Conservation (phyloP, 164 flowering plant genomes). For the Platanus orientalis region DNA sequence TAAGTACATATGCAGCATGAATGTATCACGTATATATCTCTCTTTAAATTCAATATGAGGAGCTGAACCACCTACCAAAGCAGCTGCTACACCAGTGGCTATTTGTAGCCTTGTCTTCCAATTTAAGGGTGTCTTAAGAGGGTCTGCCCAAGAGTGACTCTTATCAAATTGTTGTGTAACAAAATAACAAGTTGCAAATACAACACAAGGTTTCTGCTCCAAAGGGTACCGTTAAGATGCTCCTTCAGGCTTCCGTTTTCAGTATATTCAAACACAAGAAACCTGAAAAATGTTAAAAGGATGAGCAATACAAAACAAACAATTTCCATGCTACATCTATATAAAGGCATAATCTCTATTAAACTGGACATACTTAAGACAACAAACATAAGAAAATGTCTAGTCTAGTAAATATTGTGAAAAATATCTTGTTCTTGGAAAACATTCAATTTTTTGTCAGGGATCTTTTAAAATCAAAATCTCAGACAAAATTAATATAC, state of each 20-base stretch:
- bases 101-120: slow-evolving; percentile 76
- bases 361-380: background rate
- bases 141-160: slow-evolving; percentile 67
- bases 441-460: background rate
- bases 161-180: background rate
- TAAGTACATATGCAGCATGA: no score
- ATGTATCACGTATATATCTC: no score
- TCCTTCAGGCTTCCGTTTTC: slow-evolving; percentile 82
- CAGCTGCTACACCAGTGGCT: slow-evolving; percentile 79
- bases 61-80: slow-evolving; percentile 43
- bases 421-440: background rate
- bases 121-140: slow-evolving; percentile 80
- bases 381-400: background rate
- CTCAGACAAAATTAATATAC: no score
- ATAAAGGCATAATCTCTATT: background rate
- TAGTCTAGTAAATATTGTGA: background rate
- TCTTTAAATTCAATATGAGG: no score
- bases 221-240: slow-evolving; percentile 63
- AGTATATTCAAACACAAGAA: slow-evolving; percentile 63
- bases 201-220: slow-evolving; percentile 5
- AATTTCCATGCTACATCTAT: background rate
- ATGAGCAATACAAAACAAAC: background rate
- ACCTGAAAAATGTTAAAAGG: slow-evolving; percentile 30
- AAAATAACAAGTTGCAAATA: background rate
- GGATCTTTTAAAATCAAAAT: background rate